phyloP scores from a whole-genome alignment of 768 basidiomycete genomes.

The Suillus weaverae region DNA sequence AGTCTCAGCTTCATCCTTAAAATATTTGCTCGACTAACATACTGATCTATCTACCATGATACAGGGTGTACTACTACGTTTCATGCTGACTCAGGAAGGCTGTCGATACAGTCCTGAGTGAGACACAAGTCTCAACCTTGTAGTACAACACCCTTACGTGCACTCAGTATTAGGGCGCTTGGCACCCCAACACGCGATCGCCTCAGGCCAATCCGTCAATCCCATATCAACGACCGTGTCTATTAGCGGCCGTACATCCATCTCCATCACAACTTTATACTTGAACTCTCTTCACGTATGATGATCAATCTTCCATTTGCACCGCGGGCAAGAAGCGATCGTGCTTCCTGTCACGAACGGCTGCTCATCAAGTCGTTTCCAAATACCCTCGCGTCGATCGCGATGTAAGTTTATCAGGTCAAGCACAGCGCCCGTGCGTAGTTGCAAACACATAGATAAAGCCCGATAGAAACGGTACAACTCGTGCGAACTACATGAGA shows the following conservation, averaged over 20 bases:
- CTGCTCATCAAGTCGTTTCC: slow-evolving; percentile 49
- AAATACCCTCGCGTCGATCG: slow-evolving; percentile 48
- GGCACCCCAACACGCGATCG: slow-evolving; percentile 59
- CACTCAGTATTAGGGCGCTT: slow-evolving; percentile 49
- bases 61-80: neutral
- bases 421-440: slow-evolving; percentile 52
- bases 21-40: too few species aligned
- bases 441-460: slow-evolving; percentile 13
- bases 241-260: slow-evolving; percentile 60
- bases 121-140: slow-evolving; percentile 50
- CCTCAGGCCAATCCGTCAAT: slow-evolving; percentile 56
- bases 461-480: neutral
- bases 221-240: slow-evolving; percentile 54
- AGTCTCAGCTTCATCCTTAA: neutral
- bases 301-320: slow-evolving; percentile 50
- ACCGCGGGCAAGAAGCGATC: slow-evolving; percentile 43
- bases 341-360: slow-evolving; percentile 58
- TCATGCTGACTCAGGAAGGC: slow-evolving; percentile 42
- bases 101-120: slow-evolving; percentile 55
- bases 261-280: slow-evolving; percentile 52
- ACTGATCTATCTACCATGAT: too few species aligned
- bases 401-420: slow-evolving; percentile 57
- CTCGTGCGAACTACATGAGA: neutral
- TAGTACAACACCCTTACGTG: slow-evolving; percentile 51
- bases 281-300: slow-evolving; percentile 67